Conservation (phyloP, 768 basidiomycete species). For the Leucocoprinus leucothites region DNA sequence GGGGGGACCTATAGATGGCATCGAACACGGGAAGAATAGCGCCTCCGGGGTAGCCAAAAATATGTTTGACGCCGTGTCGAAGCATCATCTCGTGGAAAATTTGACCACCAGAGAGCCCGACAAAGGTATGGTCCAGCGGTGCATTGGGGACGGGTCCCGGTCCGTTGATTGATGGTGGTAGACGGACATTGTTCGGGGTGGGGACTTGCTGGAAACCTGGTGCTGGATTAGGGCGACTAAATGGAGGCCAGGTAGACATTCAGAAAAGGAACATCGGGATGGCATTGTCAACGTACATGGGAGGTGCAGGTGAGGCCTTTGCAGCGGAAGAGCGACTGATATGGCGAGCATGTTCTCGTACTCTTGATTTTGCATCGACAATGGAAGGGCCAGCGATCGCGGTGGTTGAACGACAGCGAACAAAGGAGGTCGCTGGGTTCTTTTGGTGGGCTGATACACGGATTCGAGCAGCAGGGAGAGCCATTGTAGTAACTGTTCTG, state of each 20-base stretch:
- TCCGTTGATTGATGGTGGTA: constrained; percentile 29
- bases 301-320: constrained; percentile 58
- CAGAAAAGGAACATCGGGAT: neutral
- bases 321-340: constrained; percentile 66
- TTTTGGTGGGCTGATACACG: constrained; percentile 20
- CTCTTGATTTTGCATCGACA: constrained; percentile 78
- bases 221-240: constrained; percentile 62
- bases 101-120: constrained; percentile 93
- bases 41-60: constrained; percentile 98
- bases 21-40: constrained; percentile 99
- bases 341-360: constrained; percentile 71
- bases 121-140: constrained; percentile 77
- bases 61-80: constrained; percentile 90
- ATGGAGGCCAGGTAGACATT: constrained; percentile 1
- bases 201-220: constrained; percentile 47
- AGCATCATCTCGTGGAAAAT: constrained; percentile 99
- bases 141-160: constrained; percentile 41
- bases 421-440: constrained; percentile 14
- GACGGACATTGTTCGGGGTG: constrained; percentile 31
- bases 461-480: constrained; percentile 24
- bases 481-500: constrained; percentile 17
- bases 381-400: constrained; percentile 37
- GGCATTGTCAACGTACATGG: constrained; percentile 48
- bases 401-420: constrained; percentile 26
- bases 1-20: constrained; percentile 93